A percentile compares a stretch with the other conserved stretches of the same genome.
Evolutionary conservation across 805 yeast genomes (phyloP).

Genomic region (Yarrowia bubula): DNA sequence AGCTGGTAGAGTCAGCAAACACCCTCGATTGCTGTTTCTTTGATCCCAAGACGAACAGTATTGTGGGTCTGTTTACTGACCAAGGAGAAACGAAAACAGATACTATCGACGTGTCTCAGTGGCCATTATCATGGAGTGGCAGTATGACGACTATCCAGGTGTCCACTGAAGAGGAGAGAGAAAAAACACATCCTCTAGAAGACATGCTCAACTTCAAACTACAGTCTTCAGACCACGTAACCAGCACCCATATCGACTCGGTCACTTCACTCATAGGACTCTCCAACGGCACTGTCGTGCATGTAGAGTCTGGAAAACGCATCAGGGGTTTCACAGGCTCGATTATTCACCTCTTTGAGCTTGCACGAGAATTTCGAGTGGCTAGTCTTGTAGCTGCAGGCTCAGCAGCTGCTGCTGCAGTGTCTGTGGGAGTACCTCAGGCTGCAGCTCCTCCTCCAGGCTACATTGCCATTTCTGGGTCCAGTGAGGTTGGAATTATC

Average conservation of each 20-base stretch:
- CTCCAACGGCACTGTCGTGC: constrained; percentile 3
- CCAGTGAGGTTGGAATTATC: constrained; percentile 9
- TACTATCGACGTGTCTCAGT: background rate
- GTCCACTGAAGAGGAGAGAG: background rate
- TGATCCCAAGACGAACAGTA: background rate
- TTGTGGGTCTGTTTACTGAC: background rate
- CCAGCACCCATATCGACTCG: background rate
- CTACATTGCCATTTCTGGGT: background rate
- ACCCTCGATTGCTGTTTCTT: background rate
- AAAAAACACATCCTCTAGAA: background rate
- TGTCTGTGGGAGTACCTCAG: background rate
- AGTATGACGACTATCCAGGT: background rate
- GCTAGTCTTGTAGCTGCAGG: background rate
- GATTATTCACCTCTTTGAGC: background rate
- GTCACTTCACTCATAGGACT: background rate
- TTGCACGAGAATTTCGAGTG: background rate
- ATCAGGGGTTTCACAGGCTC: constrained; percentile 10
- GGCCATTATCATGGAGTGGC: constrained; percentile 5
- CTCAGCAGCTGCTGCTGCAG: background rate
- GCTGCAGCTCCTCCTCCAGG: constrained; percentile 3
- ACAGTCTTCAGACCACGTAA: background rate
- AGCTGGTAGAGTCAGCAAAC: background rate
- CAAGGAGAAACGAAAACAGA: background rate
- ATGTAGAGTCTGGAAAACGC: background rate
- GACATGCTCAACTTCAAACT: background rate